Base-by-base conservation (phyloP, 2,329 filamentous ascomycete species). In the Neurospora sp. region DNA sequence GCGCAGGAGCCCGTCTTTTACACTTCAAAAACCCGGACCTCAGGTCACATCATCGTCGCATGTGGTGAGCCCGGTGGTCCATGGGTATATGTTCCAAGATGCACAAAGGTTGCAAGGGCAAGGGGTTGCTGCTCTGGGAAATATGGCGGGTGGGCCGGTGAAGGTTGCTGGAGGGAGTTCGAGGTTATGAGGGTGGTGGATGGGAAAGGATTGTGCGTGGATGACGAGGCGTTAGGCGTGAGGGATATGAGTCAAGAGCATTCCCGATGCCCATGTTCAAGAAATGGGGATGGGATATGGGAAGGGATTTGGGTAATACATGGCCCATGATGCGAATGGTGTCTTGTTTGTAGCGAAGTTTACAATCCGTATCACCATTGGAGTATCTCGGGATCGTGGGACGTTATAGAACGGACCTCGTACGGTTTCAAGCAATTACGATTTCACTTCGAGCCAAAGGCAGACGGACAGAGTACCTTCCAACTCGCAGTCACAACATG, bases 41-140 rank as follows among this genome's bases (percentile, higher is more conserved):
- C 76, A 75, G 33, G 19, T 1, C 3, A 28, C 11, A 28, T 52
- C 46, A 1, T 52, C 5, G 23, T 69, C 71, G 6, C 28, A 62
- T 62, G 52, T 1, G 28, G 52, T 36, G 15, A 88, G 78, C 71
- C 88, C 88, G 0, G 84, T 89, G 3, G 87, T 87, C 19, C 80
- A 85, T 57, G 88, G 88, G 1, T 90, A 90, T 75, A 80, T 85
- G n/a, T 89, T 87, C 73, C 84, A 85, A 70, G 83, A 85, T 70
- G 72, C 78, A 77, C 17, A 76, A 77, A 70, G 77, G 77, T 69
- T 75, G 72, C 74, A 69, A 71, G 72, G 67, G 77, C 68, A 68
- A 78, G 74, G 71, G 77, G 72, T 84, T 72, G 2, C 85, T 76
- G 82, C 19, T 10, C 33, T 57, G 11, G 40, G 28, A 8, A 62